Evolutionary conservation across 306 rosid species (phyloP).

Genomic region (Quercus mongolica): DNA sequence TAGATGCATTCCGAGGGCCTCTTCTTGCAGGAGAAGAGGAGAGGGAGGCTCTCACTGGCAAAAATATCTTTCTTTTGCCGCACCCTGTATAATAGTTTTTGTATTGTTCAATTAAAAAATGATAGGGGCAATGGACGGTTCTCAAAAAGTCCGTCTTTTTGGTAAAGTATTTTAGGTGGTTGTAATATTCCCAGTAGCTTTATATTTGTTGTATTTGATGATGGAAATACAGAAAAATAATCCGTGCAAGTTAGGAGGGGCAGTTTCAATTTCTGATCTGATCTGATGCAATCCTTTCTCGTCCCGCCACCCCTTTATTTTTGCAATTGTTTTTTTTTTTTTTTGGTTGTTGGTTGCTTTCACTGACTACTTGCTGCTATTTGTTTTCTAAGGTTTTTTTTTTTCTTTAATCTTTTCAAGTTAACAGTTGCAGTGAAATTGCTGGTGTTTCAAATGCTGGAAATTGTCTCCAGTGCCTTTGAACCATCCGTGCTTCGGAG

Average conservation of each 20-base stretch:
- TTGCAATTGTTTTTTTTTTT: neutral
- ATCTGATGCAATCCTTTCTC: constrained; percentile 1
- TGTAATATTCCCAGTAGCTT: constrained; percentile 70
- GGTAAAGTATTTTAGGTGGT: constrained; percentile 61
- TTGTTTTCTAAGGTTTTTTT: neutral
- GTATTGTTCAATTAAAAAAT: constrained; percentile 48
- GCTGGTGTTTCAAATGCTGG: neutral
- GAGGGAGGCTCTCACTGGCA: constrained; percentile 37
- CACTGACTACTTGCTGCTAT: neutral
- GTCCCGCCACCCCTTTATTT: neutral
- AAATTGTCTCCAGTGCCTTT: neutral
- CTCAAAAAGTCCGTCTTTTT: constrained; percentile 43
- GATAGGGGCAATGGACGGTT: constrained; percentile 59
- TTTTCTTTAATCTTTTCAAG: neutral
- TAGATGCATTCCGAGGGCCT: constrained; percentile 32
- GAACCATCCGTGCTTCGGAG: no score
- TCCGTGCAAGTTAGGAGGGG: constrained; percentile 46
- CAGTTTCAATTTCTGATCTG: constrained; percentile 30
- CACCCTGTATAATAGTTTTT: constrained; percentile 62
- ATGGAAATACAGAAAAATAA: constrained; percentile 81
- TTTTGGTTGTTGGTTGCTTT: neutral
- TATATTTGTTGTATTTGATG: constrained; percentile 76
- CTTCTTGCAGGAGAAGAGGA: neutral
- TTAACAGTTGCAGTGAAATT: neutral
- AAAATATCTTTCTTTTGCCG: constrained; percentile 46